Evolutionary conservation across 306 rosid species (phyloP).

Genomic region (Benincasa hispida): DNA sequence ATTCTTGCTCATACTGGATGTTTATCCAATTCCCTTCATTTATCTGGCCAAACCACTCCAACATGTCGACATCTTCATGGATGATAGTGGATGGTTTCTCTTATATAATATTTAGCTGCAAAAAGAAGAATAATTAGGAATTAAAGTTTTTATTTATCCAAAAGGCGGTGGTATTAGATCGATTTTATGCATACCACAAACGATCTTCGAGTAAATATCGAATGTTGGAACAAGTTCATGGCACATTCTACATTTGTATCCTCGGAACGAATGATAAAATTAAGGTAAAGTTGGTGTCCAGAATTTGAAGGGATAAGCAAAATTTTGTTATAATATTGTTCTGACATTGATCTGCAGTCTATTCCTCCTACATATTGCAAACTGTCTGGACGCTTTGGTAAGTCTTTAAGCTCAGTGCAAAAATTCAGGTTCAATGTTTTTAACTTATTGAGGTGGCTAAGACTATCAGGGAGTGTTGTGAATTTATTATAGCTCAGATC

Average conservation of each 20-base stretch:
- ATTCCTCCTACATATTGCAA: neutral
- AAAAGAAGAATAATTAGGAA: neutral
- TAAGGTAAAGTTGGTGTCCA: neutral
- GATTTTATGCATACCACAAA: neutral
- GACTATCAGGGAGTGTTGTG: neutral
- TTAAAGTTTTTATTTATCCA: neutral
- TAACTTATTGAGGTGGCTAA: slow-evolving; percentile 5
- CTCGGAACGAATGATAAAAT: neutral
- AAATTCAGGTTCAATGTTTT: neutral
- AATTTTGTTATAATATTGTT: neutral
- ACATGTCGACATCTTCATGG: neutral
- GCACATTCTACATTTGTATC: neutral
- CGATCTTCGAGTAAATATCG: neutral
- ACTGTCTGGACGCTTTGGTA: slow-evolving; percentile 7
- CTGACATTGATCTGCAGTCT: neutral
- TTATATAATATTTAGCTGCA: neutral
- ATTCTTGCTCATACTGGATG: neutral
- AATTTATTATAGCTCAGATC: neutral
- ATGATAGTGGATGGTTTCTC: neutral
- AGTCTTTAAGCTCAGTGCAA: neutral
- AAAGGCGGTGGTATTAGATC: neutral
- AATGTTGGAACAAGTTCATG: neutral
- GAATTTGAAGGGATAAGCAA: neutral
- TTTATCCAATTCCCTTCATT: neutral
- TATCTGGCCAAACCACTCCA: neutral